Evolutionary conservation across 805 yeast genomes (phyloP).

Genomic region (Wilhelminamyces savonicus): DNA sequence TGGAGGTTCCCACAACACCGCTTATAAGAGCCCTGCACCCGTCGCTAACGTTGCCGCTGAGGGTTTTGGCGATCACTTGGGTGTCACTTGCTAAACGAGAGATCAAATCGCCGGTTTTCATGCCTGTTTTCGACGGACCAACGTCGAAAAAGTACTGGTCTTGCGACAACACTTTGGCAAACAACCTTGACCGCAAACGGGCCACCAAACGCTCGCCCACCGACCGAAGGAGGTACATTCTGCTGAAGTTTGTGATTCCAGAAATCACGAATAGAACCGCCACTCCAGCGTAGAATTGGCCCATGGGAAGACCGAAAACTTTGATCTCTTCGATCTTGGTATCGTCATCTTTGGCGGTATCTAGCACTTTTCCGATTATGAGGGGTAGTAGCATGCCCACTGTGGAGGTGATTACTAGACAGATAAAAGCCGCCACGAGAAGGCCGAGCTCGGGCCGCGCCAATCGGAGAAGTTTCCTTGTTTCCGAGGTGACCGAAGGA

Average conservation of each 20-base stretch:
- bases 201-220: constrained; percentile 89
- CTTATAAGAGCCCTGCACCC: constrained; percentile 82
- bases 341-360: constrained; percentile 42
- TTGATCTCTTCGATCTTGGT: background rate
- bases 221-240: constrained; percentile 67
- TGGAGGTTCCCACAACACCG: constrained; percentile 79
- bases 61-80: constrained; percentile 76
- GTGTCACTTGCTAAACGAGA: constrained; percentile 86
- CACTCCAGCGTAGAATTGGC: constrained; percentile 58
- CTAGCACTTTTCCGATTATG: constrained; percentile 81
- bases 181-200: constrained; percentile 68
- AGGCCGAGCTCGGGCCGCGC: constrained; percentile 11
- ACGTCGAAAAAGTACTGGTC: constrained; percentile 87
- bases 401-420: constrained; percentile 66
- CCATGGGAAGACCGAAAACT: constrained; percentile 52
- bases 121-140: constrained; percentile 43
- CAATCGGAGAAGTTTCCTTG: constrained; percentile 7
- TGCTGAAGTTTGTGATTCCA: constrained; percentile 71
- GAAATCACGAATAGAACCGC: constrained; percentile 65
- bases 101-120: constrained; percentile 85
- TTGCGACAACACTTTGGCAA: constrained; percentile 72
- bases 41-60: constrained; percentile 85
- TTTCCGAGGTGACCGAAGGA: background rate
- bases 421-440: constrained; percentile 47
- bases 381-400: constrained; percentile 79